phyloP scores from a whole-genome alignment of 2,329 filamentous ascomycete genomes.

The Tolypocladium inflatum region DNA sequence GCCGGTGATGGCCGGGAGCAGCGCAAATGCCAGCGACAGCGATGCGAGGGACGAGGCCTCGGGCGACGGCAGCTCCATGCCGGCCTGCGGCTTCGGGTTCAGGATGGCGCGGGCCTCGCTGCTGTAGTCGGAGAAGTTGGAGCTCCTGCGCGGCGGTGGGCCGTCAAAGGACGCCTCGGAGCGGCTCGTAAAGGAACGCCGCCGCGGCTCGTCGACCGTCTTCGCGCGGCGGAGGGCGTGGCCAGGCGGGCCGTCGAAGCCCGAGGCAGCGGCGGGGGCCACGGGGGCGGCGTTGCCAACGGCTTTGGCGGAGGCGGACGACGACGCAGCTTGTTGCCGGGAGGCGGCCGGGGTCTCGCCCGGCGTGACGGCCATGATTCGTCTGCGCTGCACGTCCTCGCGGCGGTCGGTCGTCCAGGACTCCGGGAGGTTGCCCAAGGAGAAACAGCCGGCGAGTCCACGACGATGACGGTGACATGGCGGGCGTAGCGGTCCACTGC shows the following conservation, averaged over 20 bases:
- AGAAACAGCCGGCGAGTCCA: neutral
- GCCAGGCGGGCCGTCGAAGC: slow-evolving; percentile 13
- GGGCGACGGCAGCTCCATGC: slow-evolving; percentile 26
- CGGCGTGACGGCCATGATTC: neutral
- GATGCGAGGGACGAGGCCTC: slow-evolving; percentile 66
- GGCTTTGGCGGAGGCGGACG: neutral
- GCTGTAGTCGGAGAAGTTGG: slow-evolving; percentile 68
- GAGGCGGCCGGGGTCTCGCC: neutral
- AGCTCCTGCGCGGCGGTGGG: slow-evolving; percentile 54
- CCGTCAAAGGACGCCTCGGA: slow-evolving; percentile 18
- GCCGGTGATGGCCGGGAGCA: slow-evolving; percentile 79
- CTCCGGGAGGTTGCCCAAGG: neutral
- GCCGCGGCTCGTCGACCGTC: slow-evolving; percentile 26
- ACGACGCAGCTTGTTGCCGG: neutral
- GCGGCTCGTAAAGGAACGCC: slow-evolving; percentile 7
- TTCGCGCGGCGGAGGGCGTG: slow-evolving; percentile 31
- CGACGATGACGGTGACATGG: neutral
- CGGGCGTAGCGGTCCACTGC: neutral
- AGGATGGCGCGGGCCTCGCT: slow-evolving; percentile 63
- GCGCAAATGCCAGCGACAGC: slow-evolving; percentile 71
- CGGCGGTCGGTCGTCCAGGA: neutral
- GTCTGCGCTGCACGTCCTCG: neutral
- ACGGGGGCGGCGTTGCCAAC: neutral
- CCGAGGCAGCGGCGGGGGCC: neutral
- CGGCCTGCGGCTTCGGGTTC: slow-evolving; percentile 32